These are phyloP conservation scores for Trypanosoma theileri DNA, from an alignment of 208 protist genomes.

Conservation along the genomic window DNA sequence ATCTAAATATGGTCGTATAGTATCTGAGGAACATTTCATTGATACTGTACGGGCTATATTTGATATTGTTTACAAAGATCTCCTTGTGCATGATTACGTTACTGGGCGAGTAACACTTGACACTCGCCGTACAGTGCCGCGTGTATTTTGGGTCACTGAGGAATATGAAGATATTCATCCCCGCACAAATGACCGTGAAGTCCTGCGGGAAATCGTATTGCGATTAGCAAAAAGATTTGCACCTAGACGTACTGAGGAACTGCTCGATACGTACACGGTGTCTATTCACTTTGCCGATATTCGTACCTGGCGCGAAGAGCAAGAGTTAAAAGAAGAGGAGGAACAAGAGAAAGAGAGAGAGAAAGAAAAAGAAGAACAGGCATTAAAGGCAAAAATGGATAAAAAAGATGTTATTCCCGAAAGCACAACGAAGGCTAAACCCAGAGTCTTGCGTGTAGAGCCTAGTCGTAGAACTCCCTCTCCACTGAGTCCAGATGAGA, in stretches of 20 bases:
- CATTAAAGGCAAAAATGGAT: too few relatives aligned
- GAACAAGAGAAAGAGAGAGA: background rate
- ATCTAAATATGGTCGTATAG: constrained; percentile 60
- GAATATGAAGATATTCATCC: constrained; percentile 15
- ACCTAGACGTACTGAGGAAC: constrained; percentile 19
- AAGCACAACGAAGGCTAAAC: too few relatives aligned
- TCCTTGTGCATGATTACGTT: constrained; percentile 34
- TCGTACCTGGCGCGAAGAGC: constrained; percentile 20
- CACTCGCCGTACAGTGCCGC: constrained; percentile 17
- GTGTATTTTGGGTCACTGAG: constrained; percentile 25
- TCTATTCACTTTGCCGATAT: constrained; percentile 28
- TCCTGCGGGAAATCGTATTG: constrained; percentile 9
- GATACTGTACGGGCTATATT: constrained; percentile 23
- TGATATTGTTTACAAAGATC: constrained; percentile 16
- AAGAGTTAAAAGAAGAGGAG: background rate
- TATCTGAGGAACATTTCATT: constrained; percentile 56
- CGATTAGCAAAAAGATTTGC: constrained; percentile 24
- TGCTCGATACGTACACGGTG: constrained; percentile 19
- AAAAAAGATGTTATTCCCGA: too few relatives aligned
- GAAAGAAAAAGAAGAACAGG: background rate
- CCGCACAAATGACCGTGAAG: constrained; percentile 26
- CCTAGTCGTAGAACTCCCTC: background rate
- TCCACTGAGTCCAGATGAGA: constrained; percentile 3
- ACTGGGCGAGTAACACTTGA: constrained; percentile 31
- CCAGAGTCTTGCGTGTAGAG: too few relatives aligned